Evolutionary conservation across 1,139 yeast genomes (phyloP), one percentile per base, ranked within the genome.

Genomic region (Meyerozyma carpophila): DNA sequence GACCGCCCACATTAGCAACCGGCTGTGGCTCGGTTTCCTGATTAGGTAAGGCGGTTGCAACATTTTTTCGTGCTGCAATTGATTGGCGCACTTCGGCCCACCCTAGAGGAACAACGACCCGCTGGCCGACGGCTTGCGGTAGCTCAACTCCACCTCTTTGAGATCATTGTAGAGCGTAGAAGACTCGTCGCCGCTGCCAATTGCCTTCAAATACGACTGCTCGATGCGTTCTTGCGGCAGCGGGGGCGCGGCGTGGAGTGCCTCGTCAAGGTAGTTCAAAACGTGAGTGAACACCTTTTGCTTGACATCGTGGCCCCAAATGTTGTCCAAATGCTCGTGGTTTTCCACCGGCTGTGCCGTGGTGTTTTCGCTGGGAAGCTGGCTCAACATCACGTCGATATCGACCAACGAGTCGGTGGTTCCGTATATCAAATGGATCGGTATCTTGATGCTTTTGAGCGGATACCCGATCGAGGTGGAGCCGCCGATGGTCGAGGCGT

Each of bases 291-390:
- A 70, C 8, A 83, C 85, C 39, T 69, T 59, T 3, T 68, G 65
- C 36, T 77, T 77, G 1, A 84, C 85, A 44, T 82, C 79, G 31
- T 72, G 66, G 7, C 96, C 96, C 98, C 98, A 91, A 25, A 91
- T 67, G 52, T 91, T 76, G 59, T 91, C 98, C 47, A 91, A 68
- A 63, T 91, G 98, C 63, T 91, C 98, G 58, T 89, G 94, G 27
- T 71, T 67, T 1, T 65, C 67, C 2, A 85, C 77, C 0, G 82
- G 79, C 36, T 68, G 64, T 0, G 70, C 57, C 1, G 73, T 58
- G n/a, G 73, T 68, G 16, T 54, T 51, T 1, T 48, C 46, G 4
- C 41, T 44, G 0, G 77, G 77, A 25, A 85, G 67, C 55, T 82
- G 89, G 9, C 61, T 52, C 36, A 70, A 73, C 85, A 91, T 83